phyloP scores from a whole-genome alignment of 83 land plant species.

The Picea mariana region DNA sequence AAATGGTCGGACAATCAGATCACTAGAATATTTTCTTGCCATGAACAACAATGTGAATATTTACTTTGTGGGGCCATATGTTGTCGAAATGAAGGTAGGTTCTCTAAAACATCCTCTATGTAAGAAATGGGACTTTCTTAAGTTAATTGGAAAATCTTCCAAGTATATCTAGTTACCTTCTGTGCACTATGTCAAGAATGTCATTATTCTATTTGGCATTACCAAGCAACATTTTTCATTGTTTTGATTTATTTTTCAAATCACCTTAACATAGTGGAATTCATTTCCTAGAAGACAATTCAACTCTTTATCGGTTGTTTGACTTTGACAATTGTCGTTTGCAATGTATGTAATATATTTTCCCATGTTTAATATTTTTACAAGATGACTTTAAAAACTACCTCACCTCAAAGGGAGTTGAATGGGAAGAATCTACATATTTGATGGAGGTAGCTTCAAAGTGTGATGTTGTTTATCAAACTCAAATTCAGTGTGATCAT shows the following conservation, averaged over 20 bases:
- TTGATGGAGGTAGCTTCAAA: conserved; percentile 92
- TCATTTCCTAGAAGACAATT: not conserved
- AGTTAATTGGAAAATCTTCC: too few relatives aligned
- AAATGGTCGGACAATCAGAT: conserved; percentile 94
- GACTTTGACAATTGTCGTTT: not conserved
- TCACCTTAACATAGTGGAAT: not conserved
- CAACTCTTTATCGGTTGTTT: too few relatives aligned
- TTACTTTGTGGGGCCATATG: conserved; percentile 95
- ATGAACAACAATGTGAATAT: conserved; percentile 80
- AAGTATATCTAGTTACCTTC: not conserved
- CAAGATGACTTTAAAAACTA: conserved; percentile 98
- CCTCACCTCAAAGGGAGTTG: conserved; percentile 69
- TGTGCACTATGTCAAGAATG: not conserved
- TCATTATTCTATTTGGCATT: not conserved
- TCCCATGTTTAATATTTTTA: not conserved
- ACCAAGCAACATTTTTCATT: not conserved
- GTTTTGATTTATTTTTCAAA: not conserved
- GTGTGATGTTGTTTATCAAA: conserved; percentile 97
- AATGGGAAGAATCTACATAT: conserved; percentile 93
- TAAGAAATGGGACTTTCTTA: not conserved
- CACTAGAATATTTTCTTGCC: conserved; percentile 89
- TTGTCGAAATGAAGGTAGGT: conserved; percentile 94
- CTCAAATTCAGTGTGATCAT: conserved; percentile 93
- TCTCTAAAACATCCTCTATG: not conserved
- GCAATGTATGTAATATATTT: not conserved